Percentiles rank a stretch among this genome's conserved stretches.
These are phyloP conservation scores for Cornus kousa DNA, from an alignment of 148 eudicot genomes.

Conservation along the genomic window DNA sequence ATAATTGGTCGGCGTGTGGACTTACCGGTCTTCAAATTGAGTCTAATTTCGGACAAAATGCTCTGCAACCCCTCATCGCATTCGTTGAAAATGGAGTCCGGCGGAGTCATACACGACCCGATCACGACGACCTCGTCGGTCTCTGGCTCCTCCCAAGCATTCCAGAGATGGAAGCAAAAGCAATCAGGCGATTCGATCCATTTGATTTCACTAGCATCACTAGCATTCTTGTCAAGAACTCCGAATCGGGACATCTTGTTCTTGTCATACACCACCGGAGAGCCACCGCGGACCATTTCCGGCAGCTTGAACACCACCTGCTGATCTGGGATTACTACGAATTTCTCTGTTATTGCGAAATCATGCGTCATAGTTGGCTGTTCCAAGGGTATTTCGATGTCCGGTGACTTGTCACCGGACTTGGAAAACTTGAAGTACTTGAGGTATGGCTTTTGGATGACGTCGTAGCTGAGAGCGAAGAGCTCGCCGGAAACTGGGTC, in stretches of 20 bases:
- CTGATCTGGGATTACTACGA: conserved; percentile 40
- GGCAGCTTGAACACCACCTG: conserved; percentile 42
- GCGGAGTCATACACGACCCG: conserved; percentile 51
- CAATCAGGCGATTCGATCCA: conserved; percentile 39
- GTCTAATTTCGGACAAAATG: conserved; percentile 35
- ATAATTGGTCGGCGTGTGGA: conserved; percentile 23
- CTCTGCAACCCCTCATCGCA: conserved; percentile 27
- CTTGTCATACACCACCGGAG: conserved; percentile 36
- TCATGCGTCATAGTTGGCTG: conserved; percentile 50
- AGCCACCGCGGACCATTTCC: conserved; percentile 42
- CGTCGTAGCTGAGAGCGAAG: conserved; percentile 38
- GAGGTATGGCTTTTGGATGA: conserved; percentile 35
- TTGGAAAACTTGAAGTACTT: conserved; percentile 31
- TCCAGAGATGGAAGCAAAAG: conserved; percentile 47
- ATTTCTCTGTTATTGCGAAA: conserved; percentile 43
- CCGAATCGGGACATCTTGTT: conserved; percentile 37
- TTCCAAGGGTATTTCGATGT: conserved; percentile 28
- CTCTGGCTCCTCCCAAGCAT: conserved; percentile 46
- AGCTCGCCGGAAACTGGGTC: conserved; percentile 42
- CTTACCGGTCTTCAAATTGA: conserved; percentile 31
- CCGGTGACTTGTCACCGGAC: conserved; percentile 30
- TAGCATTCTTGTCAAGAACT: conserved; percentile 25
- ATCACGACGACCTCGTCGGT: conserved; percentile 42
- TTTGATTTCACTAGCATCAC: conserved; percentile 16
- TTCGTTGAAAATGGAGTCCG: conserved; percentile 46